phyloP scores from a whole-genome alignment of 495 filamentous ascomycete species.

The Neohortaea acidophila region DNA sequence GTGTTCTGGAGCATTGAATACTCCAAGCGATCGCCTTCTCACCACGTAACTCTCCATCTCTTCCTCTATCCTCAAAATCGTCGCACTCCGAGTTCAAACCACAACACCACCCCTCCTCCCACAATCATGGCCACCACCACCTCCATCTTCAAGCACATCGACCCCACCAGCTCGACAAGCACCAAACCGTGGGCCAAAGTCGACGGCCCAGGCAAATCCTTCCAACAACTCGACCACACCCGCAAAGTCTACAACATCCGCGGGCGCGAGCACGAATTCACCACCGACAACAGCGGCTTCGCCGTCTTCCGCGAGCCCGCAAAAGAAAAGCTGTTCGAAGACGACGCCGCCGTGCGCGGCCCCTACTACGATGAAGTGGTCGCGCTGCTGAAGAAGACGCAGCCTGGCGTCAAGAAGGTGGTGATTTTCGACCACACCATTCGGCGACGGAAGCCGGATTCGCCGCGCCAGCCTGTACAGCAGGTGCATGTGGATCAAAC shows the following conservation, averaged over 20 bases:
- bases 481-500: conserved; percentile 30
- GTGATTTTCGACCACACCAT: conserved; percentile 30
- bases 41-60: no score
- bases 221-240: conserved; percentile 15
- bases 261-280: conserved; percentile 14
- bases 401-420: conserved; percentile 24
- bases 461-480: conserved; percentile 27
- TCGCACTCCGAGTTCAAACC: no score
- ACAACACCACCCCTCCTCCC: no score
- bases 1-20: no score
- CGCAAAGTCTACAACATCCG: conserved; percentile 23
- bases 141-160: conserved; percentile 26
- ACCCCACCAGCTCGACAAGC: conserved; percentile 16
- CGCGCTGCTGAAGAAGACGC: conserved; percentile 16
- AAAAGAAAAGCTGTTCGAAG: conserved; percentile 21
- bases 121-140: conserved; percentile 28
- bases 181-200: conserved; percentile 27
- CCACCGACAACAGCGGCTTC: conserved; percentile 26
- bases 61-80: no score
- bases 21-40: no score
- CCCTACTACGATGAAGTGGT: conserved; percentile 27
- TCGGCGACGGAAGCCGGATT: conserved; percentile 19
- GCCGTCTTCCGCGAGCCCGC: conserved; percentile 21
- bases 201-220: conserved; percentile 23
- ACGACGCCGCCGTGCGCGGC: conserved; percentile 20